Evolutionary conservation across 371 early-diverging fungal species (phyloP).

Genomic region (Mucor lusitanicus): DNA sequence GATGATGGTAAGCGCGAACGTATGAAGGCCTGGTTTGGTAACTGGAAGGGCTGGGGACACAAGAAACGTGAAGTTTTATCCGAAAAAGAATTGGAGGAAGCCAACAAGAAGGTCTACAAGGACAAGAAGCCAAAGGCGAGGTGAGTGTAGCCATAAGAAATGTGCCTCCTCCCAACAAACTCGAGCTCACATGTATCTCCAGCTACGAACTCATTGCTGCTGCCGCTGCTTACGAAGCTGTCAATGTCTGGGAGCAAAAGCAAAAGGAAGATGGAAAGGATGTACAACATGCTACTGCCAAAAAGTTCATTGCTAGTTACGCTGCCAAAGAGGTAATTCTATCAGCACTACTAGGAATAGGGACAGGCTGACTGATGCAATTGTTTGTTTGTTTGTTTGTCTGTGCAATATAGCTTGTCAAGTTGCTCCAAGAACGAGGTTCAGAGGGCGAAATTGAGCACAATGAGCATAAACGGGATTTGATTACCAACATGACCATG

Average conservation of each 20-base stretch:
- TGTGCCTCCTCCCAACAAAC: neutral
- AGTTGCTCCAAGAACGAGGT: conserved; percentile 34
- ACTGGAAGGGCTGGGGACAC: conserved; percentile 33
- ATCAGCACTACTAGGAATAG: neutral
- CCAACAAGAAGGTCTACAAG: conserved; percentile 37
- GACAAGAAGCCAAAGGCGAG: conserved; percentile 33
- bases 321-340: conserved; percentile 45
- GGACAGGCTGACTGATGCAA: neutral
- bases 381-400: neutral
- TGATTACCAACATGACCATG: conserved; percentile 39
- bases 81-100: conserved; percentile 32
- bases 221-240: conserved; percentile 57
- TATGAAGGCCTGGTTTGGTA: conserved; percentile 37
- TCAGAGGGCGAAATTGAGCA: conserved; percentile 23
- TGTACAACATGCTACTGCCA: conserved; percentile 40
- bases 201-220: conserved; percentile 56
- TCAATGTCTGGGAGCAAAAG: conserved; percentile 43
- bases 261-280: conserved; percentile 30
- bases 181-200: neutral
- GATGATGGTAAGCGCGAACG: conserved; percentile 38
- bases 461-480: conserved; percentile 22
- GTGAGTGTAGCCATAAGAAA: neutral
- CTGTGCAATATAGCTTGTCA: conserved; percentile 27
- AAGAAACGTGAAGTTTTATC: conserved; percentile 25
- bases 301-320: conserved; percentile 46